Evolutionary conservation across 148 eudicot genomes (phyloP), one percentile per base, ranked within the genome.

Genomic region (Beta vulgaris): DNA sequence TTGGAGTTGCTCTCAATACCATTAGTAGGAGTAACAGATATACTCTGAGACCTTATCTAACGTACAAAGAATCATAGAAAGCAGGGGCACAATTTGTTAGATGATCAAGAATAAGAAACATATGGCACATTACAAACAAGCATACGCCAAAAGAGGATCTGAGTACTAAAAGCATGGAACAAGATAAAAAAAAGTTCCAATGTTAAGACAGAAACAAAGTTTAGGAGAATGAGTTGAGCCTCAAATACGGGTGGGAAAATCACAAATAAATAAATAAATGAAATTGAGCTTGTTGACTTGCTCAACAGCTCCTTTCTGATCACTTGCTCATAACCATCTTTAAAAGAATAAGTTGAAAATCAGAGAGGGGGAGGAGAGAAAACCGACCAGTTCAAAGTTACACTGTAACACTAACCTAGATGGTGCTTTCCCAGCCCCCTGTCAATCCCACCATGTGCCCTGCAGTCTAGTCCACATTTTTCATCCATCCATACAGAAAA

Each of bases 1-100:
- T 90, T 92, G 15, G 84, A 77, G 78, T 80, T 89, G 75, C 31
- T 84, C 51, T 81, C 87, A 51, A 81, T 42, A 39, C 78, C 86
- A 74, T 71, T 60, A 37, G 81, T 46, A 73, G 89, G 66, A 35
- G 70, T 76, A 61, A 77, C 61, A 73, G 91, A 77, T 58, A 86
- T 81, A 42, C 60, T 76, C 81, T 83, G 91, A 68, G 88, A 77
- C 65, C 74, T 86, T 37, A 80, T 77, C 90, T 86, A 69, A 66
- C 13, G 71, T 71, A 69, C 55, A 29, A 1, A 58, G 28, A 58
- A 63, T 29, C 6, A 79, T n/a, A 78, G 3, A 79, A n/a, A 51
- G 6, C 4, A 65, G 25, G 64, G 60, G 79, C 11, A 42, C n/a
- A 25, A 42, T 16, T 67, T 13, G 25, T 58, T 18, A 43, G 40